phyloP scores from a whole-genome alignment of 306 rosid genomes.

The Dryas octopetala region DNA sequence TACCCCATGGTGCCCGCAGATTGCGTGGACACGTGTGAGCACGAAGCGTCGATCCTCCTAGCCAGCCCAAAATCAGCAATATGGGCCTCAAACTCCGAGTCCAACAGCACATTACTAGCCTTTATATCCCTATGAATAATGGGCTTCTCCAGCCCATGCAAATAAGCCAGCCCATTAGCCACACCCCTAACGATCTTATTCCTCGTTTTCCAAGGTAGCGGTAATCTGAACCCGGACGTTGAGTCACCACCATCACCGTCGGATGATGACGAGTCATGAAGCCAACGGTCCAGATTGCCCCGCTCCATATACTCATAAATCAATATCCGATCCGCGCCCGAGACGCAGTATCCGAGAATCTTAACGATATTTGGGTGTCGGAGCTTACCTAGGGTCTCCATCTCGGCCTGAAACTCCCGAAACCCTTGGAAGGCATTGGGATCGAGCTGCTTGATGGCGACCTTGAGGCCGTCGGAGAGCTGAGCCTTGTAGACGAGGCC shows the following conservation, averaged over 20 bases:
- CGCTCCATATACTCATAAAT: conserved; percentile 73
- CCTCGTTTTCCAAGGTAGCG: conserved; percentile 62
- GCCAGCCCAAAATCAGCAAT: conserved; percentile 95
- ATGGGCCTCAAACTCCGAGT: conserved; percentile 64
- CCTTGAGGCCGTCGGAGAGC: conserved; percentile 61
- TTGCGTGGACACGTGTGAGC: conserved; percentile 78
- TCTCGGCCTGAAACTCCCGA: conserved; percentile 90
- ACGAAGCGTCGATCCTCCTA: conserved; percentile 44
- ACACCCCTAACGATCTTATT: conserved; percentile 55
- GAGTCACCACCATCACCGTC: conserved; percentile 12
- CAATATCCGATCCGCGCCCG: conserved; percentile 64
- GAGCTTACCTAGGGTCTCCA: conserved; percentile 81
- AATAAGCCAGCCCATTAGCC: conserved; percentile 60
- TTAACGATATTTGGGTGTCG: conserved; percentile 67
- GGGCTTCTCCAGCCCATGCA: conserved; percentile 69
- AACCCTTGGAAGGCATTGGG: conserved; percentile 92
- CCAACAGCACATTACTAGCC: conserved; percentile 73
- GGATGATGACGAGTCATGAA: conserved; percentile 43
- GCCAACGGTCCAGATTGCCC: conserved; percentile 83
- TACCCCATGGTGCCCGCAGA: conserved; percentile 87
- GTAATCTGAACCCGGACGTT: conserved; percentile 18
- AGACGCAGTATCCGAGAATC: conserved; percentile 73
- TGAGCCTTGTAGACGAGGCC: conserved; percentile 84
- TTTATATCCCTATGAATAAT: conserved; percentile 82
- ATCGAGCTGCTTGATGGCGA: conserved; percentile 80